Evolutionary conservation across 139 green algal species (phyloP).

Genomic region (Coelastrella sp.): DNA sequence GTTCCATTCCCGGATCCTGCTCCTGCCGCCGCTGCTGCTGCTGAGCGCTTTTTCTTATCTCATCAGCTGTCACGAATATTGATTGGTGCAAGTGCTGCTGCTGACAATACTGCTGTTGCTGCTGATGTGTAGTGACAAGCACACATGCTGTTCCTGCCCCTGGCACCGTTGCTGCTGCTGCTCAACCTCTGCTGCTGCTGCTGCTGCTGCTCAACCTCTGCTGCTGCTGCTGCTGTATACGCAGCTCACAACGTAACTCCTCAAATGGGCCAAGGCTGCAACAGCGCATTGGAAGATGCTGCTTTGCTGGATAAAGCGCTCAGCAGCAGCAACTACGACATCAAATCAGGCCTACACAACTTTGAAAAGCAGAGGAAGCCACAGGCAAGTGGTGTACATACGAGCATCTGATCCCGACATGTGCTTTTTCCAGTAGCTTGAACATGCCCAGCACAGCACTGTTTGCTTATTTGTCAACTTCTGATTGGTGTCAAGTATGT

Average conservation of each 20-base stretch:
- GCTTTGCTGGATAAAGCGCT: conserved; percentile 28
- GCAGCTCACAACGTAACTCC: conserved; percentile 15
- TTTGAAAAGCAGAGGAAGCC: conserved; percentile 23
- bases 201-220: not conserved
- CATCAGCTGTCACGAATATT: too few species aligned
- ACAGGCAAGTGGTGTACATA: not conserved
- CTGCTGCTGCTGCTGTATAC: not conserved
- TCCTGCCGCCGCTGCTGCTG: not conserved
- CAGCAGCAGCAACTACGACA: conserved; percentile 11
- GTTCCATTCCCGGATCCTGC: not conserved
- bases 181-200: not conserved
- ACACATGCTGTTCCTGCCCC: too few species aligned
- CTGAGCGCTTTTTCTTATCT: too few species aligned
- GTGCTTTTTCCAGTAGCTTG: not conserved
- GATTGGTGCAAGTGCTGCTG: too few species aligned
- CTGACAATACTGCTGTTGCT: too few species aligned
- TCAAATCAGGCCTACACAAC: not conserved
- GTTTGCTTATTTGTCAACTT: too few species aligned
- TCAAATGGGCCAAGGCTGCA: conserved; percentile 39
- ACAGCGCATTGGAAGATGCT: conserved; percentile 44
- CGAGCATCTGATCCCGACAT: too few species aligned
- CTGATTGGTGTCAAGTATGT: too few species aligned
- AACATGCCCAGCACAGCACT: too few species aligned
- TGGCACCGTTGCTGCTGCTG: not conserved
- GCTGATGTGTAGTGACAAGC: too few species aligned